These are phyloP conservation scores for Penicillium sp. DNA, from an alignment of 2,329 filamentous ascomycete species.

Conservation along the genomic window DNA sequence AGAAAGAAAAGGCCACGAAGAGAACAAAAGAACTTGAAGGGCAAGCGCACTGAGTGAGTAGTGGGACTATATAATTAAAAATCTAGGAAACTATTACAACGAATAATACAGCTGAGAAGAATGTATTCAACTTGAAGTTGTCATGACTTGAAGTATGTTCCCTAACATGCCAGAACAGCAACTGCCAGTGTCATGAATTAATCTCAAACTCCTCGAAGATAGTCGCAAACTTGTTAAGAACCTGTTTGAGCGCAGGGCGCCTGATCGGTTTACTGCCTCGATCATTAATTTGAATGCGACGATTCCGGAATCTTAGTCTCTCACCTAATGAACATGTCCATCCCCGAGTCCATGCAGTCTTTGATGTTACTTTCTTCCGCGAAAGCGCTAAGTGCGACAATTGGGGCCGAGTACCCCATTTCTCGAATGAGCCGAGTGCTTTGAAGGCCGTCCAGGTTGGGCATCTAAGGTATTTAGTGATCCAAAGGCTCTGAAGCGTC, in stretches of 20 bases:
- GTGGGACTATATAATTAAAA: no score
- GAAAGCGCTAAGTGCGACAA: conserved; percentile 89
- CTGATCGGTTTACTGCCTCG: conserved; percentile 65
- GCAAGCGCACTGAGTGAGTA: no score
- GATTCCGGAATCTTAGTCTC: neutral
- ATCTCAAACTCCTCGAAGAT: conserved; percentile 68
- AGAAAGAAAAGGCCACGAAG: no score
- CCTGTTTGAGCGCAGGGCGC: conserved; percentile 82
- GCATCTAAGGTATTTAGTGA: conserved; percentile 65
- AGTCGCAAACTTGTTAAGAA: conserved; percentile 77
- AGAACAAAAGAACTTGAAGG: no score
- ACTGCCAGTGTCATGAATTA: no score
- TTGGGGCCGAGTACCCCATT: conserved; percentile 84
- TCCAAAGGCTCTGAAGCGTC: neutral
- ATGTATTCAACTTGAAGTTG: no score
- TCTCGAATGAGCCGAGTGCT: conserved; percentile 82
- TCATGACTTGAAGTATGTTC: no score
- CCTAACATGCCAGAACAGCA: no score
- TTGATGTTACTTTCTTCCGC: conserved; percentile 87
- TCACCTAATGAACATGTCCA: conserved; percentile 79
- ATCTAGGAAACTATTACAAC: no score
- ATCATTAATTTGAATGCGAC: neutral
- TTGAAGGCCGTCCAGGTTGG: conserved; percentile 86
- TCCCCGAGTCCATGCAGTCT: conserved; percentile 84
- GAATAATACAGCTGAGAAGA: no score